phyloP scores from a whole-genome alignment of 2,329 filamentous ascomycete genomes.

The Talaromyces sp. region DNA sequence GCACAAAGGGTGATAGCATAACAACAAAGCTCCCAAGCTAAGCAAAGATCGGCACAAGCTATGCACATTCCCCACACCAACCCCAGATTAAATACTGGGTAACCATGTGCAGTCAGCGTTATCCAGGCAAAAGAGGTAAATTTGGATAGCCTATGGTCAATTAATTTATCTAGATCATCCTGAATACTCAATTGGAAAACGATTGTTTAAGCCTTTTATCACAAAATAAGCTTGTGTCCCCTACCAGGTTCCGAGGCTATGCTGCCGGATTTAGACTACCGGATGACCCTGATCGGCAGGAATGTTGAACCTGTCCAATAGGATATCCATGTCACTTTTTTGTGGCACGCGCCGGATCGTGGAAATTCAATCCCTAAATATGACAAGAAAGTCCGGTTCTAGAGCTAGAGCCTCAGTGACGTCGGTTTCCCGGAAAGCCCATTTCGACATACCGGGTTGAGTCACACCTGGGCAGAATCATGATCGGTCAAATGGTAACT shows the following conservation, averaged over 20 bases:
- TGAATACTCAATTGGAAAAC: no score
- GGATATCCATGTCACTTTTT: not conserved
- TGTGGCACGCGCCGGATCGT: conserved; percentile 1
- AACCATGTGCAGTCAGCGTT: not conserved
- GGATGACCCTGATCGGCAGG: conserved; percentile 1
- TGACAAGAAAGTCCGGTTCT: not conserved
- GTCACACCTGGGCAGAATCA: no score
- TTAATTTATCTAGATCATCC: no score
- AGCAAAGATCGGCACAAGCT: not conserved
- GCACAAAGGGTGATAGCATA: not conserved
- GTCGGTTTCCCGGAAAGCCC: not conserved
- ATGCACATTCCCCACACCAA: no score
- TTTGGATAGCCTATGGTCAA: no score
- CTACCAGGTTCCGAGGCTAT: not conserved
- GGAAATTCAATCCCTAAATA: not conserved
- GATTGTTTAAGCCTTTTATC: no score
- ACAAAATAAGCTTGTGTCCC: no score
- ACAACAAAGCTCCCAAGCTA: not conserved
- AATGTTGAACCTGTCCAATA: not conserved
- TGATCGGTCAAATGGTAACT: not conserved
- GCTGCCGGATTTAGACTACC: not conserved
- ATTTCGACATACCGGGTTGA: not conserved
- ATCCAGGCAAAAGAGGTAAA: not conserved
- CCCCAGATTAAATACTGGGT: not conserved
- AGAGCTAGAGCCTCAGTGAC: not conserved